Conservation (phyloP, 208 protist genomes). For the Acanthamoeba triangularis region DNA sequence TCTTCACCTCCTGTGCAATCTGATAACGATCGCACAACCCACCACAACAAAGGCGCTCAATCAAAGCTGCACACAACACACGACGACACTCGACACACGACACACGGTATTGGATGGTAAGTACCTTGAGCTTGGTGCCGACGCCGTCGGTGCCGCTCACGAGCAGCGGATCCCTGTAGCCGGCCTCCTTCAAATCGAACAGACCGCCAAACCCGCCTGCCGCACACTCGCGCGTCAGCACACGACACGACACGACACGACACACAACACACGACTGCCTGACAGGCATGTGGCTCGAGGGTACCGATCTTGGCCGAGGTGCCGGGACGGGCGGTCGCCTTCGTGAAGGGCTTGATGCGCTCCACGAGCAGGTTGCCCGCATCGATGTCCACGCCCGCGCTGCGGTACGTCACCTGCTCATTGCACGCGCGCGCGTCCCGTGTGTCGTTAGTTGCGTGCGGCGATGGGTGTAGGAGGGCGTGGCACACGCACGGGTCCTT, state of each 20-base stretch:
- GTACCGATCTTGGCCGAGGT: slow-evolving; percentile 56
- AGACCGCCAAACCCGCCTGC: slow-evolving; percentile 89
- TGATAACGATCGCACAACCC: background rate
- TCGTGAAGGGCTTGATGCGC: slow-evolving; percentile 88
- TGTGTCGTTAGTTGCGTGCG: background rate
- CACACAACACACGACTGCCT: background rate
- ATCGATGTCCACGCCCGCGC: slow-evolving; percentile 90
- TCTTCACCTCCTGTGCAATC: slow-evolving; percentile 86
- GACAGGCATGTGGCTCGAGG: background rate
- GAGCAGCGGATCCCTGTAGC: slow-evolving; percentile 89
- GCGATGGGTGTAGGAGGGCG: background rate
- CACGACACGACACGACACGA: background rate
- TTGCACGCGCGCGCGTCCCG: background rate
- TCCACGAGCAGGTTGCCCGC: slow-evolving; percentile 89
- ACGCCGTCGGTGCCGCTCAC: slow-evolving; percentile 92
- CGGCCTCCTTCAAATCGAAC: slow-evolving; percentile 88
- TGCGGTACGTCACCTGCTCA: slow-evolving; percentile 82
- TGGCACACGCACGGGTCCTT: background rate
- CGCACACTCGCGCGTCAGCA: background rate
- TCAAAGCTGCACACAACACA: background rate
- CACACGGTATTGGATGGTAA: background rate
- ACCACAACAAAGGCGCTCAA: background rate
- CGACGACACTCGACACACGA: background rate
- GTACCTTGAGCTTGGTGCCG: slow-evolving; percentile 90
- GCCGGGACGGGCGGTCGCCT: slow-evolving; percentile 81